These are phyloP conservation scores for Taphrina betulina DNA, from an alignment of 1,139 yeast species.

Conservation along the genomic window DNA sequence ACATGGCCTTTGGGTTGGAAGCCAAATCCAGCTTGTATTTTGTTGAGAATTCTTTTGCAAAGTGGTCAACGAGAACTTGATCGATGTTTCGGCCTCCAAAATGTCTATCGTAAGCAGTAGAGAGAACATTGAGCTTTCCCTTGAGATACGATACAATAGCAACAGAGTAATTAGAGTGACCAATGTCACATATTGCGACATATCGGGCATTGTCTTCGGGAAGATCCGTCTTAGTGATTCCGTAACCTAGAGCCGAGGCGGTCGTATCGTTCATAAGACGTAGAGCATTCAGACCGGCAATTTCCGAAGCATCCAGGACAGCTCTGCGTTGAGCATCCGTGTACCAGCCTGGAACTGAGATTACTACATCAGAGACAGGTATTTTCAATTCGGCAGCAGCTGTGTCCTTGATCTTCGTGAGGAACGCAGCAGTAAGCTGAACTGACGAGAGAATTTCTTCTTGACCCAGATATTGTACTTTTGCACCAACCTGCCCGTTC, in stretches of 20 bases:
- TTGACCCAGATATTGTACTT: conserved; percentile 81
- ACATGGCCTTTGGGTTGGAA: conserved; percentile 90
- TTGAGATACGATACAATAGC: conserved; percentile 87
- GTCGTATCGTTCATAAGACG: conserved; percentile 96
- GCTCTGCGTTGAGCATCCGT: conserved; percentile 97
- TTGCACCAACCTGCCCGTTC: conserved; percentile 69
- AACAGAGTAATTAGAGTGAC: conserved; percentile 93
- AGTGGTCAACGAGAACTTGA: conserved; percentile 87
- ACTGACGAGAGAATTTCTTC: conserved; percentile 77
- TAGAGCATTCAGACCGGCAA: conserved; percentile 97
- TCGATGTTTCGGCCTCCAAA: conserved; percentile 99
- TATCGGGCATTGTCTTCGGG: conserved; percentile 89
- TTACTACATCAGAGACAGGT: conserved; percentile 75
- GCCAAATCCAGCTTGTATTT: conserved; percentile 92
- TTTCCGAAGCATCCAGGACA: conserved; percentile 88
- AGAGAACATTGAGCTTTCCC: conserved; percentile 92
- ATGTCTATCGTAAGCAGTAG: conserved; percentile 90
- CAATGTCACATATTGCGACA: conserved; percentile 93
- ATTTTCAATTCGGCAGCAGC: conserved; percentile 80
- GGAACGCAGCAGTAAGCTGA: conserved; percentile 91
- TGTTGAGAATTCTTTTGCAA: conserved; percentile 83
- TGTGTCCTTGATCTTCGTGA: conserved; percentile 82
- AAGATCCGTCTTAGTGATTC: conserved; percentile 94
- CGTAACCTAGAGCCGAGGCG: conserved; percentile 98
- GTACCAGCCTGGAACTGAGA: conserved; percentile 97